Conservation (phyloP, 129 eudicot species). For the Flaveria robusta region DNA sequence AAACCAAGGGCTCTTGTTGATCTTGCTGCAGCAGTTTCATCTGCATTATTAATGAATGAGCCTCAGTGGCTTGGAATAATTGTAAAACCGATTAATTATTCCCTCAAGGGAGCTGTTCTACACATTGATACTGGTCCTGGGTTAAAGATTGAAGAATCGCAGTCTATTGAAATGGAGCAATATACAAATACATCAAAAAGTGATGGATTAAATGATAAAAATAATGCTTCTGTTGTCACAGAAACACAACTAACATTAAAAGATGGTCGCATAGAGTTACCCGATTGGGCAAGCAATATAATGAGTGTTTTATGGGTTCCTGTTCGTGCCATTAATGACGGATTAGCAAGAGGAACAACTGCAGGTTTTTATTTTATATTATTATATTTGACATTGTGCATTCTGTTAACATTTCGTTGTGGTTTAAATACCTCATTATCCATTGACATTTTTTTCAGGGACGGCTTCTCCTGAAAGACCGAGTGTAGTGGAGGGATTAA, state of each 20-base stretch:
- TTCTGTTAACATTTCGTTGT: background rate
- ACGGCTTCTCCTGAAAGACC: constrained; percentile 55
- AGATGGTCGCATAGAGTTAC: constrained; percentile 69
- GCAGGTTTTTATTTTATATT: constrained; percentile 50
- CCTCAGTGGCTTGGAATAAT: constrained; percentile 97
- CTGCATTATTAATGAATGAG: constrained; percentile 92
- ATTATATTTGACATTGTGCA: constrained; percentile 3
- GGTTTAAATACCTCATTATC: constrained; percentile 16
- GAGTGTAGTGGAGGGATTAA: constrained; percentile 87
- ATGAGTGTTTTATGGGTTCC: constrained; percentile 89
- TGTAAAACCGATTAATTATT: constrained; percentile 72
- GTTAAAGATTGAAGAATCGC: constrained; percentile 61
- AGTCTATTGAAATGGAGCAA: constrained; percentile 74
- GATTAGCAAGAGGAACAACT: constrained; percentile 68
- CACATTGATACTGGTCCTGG: constrained; percentile 98
- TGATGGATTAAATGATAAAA: constrained; percentile 27
- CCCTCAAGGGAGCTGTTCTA: constrained; percentile 88
- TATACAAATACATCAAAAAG: constrained; percentile 33
- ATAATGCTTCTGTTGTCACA: constrained; percentile 37
- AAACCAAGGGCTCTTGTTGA: constrained; percentile 96
- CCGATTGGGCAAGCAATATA: constrained; percentile 89
- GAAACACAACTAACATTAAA: constrained; percentile 63
- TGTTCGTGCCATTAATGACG: constrained; percentile 73
- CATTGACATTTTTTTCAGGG: constrained; percentile 35
- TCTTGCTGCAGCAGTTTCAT: constrained; percentile 91